Base-by-base conservation (phyloP, 495 filamentous ascomycete species). In the Cercophora samala region DNA sequence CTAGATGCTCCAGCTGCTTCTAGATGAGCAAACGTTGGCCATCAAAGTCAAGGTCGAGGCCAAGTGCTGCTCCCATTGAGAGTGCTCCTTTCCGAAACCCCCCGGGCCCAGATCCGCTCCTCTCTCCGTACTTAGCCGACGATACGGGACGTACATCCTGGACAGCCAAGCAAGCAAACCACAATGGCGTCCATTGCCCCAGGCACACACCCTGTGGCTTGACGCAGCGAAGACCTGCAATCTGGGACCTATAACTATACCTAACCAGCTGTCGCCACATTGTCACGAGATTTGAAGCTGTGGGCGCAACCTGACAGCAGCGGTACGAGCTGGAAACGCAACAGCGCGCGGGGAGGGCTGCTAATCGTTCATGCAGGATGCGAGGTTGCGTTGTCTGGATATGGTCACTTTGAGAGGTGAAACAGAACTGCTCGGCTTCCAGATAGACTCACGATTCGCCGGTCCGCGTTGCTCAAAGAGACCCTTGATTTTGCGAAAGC, bases 361-460 rank as follows among this genome's bases (percentile, higher is more conserved):
- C 19, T 63, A 51, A 55, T 46, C 63, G 64, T 58, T 64, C 68
- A 66, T 69, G 68, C 68, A 69, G 63, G 46, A 58, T 59, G 60
- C 26, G 60, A 63, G 54, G 42, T 24, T 37, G 23, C 53, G 18
- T 46, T 61, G 58, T 21, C 37, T 29, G 29, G 60, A 29, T 29
- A 19, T 25, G 25, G 24, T 17, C 26, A 13, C 17, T 19, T 61
- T 67, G 56, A 66, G 68, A 61, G 73, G 71, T 75, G 71, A 73
- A 73, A 75, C 73, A 70, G 64, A 58, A 52, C 54, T 70, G 64
- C 61, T 61, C 63, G 60, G 60, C 64, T 67, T n/a, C 59, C 66
- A 67, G 64, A 66, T 64, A 56, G 69, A 66, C 68, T 71, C 71
- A 73, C 73, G 71, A 71, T 65, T 69, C 69, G 68, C 65, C 66